A percentile compares a stretch with the other conserved stretches of the same genome.
These are phyloP conservation scores for Lepidopterella palustris DNA, from an alignment of 495 filamentous ascomycete genomes.

Conservation along the genomic window DNA sequence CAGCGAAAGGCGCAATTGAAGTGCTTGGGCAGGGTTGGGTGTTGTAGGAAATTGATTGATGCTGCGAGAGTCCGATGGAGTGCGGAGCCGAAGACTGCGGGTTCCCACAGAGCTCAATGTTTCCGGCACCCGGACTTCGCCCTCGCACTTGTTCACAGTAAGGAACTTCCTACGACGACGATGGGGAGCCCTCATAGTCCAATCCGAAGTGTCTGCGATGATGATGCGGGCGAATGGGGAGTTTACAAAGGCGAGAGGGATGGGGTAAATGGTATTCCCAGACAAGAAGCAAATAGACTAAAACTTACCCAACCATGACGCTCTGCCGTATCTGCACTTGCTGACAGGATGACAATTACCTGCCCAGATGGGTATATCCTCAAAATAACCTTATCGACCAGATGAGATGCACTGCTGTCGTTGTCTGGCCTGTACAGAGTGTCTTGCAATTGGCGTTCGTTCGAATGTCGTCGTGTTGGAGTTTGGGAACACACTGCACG, in stretches of 20 bases:
- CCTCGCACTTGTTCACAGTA: too few species aligned
- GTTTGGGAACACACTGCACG: too few species aligned
- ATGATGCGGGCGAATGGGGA: not conserved
- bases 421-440: too few species aligned
- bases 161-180: not conserved
- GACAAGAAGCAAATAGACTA: too few species aligned
- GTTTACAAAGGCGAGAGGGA: too few species aligned
- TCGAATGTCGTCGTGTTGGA: too few species aligned
- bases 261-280: too few species aligned
- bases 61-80: not conserved
- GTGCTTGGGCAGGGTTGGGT: not conserved
- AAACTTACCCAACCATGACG: too few species aligned
- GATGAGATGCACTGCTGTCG: too few species aligned
- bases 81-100: slow-evolving; percentile 1
- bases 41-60: not conserved
- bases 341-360: not conserved
- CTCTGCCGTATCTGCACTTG: not conserved
- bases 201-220: not conserved
- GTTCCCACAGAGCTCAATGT: not conserved
- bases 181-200: slow-evolving; percentile 3
- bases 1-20: not conserved
- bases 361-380: too few species aligned
- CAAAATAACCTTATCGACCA: not conserved
- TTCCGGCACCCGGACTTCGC: not conserved
- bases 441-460: too few species aligned